Percentiles rank a stretch among this genome's conserved stretches.
Evolutionary conservation across 2,329 filamentous ascomycete species (phyloP).

Genomic region (Botrytis pseudocinerea): DNA sequence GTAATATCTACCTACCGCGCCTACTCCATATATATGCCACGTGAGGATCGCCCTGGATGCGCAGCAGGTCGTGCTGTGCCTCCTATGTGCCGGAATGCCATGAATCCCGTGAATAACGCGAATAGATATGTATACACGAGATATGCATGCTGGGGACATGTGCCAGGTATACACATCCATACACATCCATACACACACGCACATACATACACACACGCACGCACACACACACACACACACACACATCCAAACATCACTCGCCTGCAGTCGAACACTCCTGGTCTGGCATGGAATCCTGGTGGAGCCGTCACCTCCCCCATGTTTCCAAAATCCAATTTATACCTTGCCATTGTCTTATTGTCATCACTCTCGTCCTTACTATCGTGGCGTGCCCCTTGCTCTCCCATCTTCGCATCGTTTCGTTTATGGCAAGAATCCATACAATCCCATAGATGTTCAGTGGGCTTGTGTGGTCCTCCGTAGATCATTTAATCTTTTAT

Average conservation of each 20-base stretch:
- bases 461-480: constrained; percentile 2
- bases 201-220: too few species aligned
- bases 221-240: too few species aligned
- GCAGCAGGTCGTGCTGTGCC: too few species aligned
- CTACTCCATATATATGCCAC: not conserved
- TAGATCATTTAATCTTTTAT: constrained; percentile 18
- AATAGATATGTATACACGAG: not conserved
- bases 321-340: not conserved
- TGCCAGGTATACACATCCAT: too few species aligned
- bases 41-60: not conserved
- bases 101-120: not conserved
- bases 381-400: not conserved
- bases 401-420: not conserved
- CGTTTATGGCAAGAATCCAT: not conserved
- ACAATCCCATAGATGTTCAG: not conserved
- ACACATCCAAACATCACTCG: not conserved
- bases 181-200: too few species aligned
- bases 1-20: not conserved
- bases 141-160: too few species aligned
- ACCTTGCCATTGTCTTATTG: not conserved
- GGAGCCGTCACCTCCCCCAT: not conserved
- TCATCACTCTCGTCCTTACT: too few species aligned
- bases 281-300: not conserved
- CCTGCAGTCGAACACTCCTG: not conserved
- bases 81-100: not conserved